phyloP scores from a whole-genome alignment of 768 basidiomycete species.

The Pholiota microspora region DNA sequence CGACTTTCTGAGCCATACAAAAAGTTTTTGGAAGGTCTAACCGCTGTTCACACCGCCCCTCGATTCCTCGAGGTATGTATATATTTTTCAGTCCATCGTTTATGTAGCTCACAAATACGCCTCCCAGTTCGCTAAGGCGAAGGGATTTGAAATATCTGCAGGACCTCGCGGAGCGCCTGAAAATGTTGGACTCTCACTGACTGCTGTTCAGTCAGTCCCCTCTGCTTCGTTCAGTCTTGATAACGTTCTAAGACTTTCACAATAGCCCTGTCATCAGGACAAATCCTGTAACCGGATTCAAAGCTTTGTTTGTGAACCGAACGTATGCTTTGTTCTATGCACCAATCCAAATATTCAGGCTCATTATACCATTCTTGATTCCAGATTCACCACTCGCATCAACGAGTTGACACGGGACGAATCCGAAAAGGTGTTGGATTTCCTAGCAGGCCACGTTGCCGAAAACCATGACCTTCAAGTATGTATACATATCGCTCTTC shows the following conservation, averaged over 20 bases:
- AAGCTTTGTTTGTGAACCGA: conserved; percentile 53
- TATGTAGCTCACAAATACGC: neutral
- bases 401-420: conserved; percentile 52
- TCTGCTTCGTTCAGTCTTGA: neutral
- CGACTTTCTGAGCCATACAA: conserved; percentile 53
- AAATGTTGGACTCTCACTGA: conserved; percentile 47
- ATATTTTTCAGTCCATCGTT: neutral
- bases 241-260: too few species aligned
- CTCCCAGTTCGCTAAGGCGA: conserved; percentile 28
- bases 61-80: conserved; percentile 36
- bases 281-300: conserved; percentile 61
- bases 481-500: neutral
- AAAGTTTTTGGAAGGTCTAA: conserved; percentile 56
- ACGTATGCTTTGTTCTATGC: conserved; percentile 27
- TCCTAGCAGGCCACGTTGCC: conserved; percentile 46
- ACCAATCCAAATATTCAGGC: too few species aligned
- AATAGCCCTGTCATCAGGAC: conserved; percentile 50
- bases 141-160: conserved; percentile 29
- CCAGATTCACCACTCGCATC: conserved; percentile 54
- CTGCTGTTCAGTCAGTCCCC: conserved; percentile 45
- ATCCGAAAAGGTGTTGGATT: conserved; percentile 46
- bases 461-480: conserved; percentile 59
- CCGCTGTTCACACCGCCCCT: conserved; percentile 50
- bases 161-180: conserved; percentile 49
- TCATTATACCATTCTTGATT: neutral